Evolutionary conservation across 164 flowering plant species (phyloP), one percentile per base, ranked within the genome.

Genomic region (Cinnamomum chago): DNA sequence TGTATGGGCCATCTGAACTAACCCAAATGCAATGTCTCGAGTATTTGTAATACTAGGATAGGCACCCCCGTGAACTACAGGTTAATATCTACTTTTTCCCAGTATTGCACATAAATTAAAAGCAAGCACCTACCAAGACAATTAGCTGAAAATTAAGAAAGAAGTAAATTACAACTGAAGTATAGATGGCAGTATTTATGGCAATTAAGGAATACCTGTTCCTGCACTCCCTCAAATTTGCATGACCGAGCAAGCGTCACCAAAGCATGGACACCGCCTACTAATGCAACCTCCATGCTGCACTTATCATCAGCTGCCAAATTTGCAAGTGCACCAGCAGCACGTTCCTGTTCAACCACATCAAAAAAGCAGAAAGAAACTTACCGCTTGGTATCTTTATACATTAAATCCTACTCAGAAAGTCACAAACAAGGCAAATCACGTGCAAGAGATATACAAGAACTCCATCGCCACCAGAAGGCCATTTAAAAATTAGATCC

Each of bases 251-350:
- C 99, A 74, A 96, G 97, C 89, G 83, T 91, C 83, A 92, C 98
- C 72, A 96, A 77, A 79, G 99, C 99, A 85, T 89, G 97, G 40
- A 96, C 95, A 71, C 99, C 99, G 73, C 99, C 98, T 47, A 88
- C 95, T 51, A 83, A 20, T 30, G 99, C 95, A 74, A 96, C 93
- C 79, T 90, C 98, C 86, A 88, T 90, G 84, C 98, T 96, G 79
- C 97, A 96, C 77, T 88, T 91, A 73, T 92, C 99, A 87, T 96
- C 98, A 65, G 97, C 98, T 25, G 98, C 98, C 85, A 96, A 89
- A 83, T 96, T 96, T 73, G 98, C 98, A 70, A 96, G 84, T 25
- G 99, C 98, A 75, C 99, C 98, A 76, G 98, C 99, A 24, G 98
- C 99, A 75, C 99, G 95, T 80, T 92, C 97, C 97, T 92, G 55